These are phyloP conservation scores for Nepenthes alata DNA, from an alignment of 179 eudicot genomes.

Conservation along the genomic window DNA sequence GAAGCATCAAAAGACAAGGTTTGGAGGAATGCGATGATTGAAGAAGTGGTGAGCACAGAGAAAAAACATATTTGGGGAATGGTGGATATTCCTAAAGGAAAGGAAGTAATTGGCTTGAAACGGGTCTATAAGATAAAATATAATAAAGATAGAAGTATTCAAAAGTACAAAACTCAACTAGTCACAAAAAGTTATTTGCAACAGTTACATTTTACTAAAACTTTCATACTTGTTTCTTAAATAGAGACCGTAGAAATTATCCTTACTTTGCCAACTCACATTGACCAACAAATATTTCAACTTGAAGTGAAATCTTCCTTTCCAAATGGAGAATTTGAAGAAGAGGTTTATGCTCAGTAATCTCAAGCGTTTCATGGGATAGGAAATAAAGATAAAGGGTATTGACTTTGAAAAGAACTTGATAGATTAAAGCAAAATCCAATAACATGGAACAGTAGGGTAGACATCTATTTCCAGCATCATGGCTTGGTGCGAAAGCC, in stretches of 20 bases:
- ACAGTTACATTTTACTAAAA: constrained; percentile 10
- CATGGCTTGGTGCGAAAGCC: constrained; percentile 6
- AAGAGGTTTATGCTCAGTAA: constrained; percentile 13
- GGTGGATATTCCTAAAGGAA: constrained; percentile 5
- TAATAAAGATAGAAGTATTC: constrained; percentile 7
- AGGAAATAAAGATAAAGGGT: neutral
- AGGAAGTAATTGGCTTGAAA: constrained; percentile 10
- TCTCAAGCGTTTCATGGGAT: constrained; percentile 5
- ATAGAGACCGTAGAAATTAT: constrained; percentile 2
- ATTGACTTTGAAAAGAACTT: neutral
- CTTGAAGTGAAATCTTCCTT: constrained; percentile 15
- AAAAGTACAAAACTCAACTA: constrained; percentile 9
- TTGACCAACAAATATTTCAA: neutral
- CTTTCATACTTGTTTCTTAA: constrained; percentile 4
- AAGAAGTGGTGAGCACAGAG: constrained; percentile 10
- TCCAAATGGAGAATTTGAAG: constrained; percentile 8
- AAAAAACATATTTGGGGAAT: constrained; percentile 10
- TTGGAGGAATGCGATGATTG: constrained; percentile 13
- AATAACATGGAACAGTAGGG: constrained; percentile 13
- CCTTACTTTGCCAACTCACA: neutral
- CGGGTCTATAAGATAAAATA: constrained; percentile 5
- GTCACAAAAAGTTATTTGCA: constrained; percentile 8
- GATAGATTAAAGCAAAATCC: constrained; percentile 14
- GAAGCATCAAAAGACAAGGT: constrained; percentile 7
- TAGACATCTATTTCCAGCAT: neutral